These are phyloP conservation scores for Breviolum minutum DNA, from an alignment of 73 alveolate species.

Conservation along the genomic window DNA sequence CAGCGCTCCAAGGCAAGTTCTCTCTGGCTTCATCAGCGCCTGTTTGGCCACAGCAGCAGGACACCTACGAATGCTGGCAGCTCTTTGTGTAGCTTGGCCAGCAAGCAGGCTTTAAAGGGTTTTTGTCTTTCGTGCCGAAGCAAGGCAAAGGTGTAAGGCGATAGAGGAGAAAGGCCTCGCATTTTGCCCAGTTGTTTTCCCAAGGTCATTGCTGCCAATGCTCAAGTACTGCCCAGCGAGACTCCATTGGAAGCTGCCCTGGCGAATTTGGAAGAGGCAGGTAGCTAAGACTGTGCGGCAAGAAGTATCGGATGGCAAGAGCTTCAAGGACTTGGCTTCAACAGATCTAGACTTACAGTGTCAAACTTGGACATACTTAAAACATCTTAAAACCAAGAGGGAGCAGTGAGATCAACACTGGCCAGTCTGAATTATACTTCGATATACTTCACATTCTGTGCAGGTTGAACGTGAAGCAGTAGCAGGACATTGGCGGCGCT, in stretches of 20 bases:
- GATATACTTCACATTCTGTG: not conserved
- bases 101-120: too few relatives aligned
- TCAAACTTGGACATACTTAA: not conserved
- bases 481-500: slow-evolving; percentile 45
- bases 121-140: too few relatives aligned
- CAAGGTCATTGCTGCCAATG: slow-evolving; percentile 70
- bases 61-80: slow-evolving; percentile 48
- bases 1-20: slow-evolving; percentile 30
- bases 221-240: slow-evolving; percentile 14
- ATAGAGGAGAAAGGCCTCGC: not conserved
- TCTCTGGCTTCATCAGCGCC: slow-evolving; percentile 57
- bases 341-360: too few relatives aligned
- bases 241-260: slow-evolving; percentile 53
- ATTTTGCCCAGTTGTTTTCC: not conserved
- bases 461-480: slow-evolving; percentile 32
- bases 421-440: not conserved
- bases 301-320: not conserved
- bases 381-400: not conserved
- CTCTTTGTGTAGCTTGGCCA: slow-evolving; percentile 31
- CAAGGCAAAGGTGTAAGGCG: not conserved
- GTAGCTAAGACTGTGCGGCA: not conserved
- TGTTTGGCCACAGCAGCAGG: slow-evolving; percentile 3
- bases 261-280: slow-evolving; percentile 30
- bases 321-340: not conserved
- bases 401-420: not conserved